Conservation (phyloP, 257 asterid genomes). For the Nicotiana knightiana region DNA sequence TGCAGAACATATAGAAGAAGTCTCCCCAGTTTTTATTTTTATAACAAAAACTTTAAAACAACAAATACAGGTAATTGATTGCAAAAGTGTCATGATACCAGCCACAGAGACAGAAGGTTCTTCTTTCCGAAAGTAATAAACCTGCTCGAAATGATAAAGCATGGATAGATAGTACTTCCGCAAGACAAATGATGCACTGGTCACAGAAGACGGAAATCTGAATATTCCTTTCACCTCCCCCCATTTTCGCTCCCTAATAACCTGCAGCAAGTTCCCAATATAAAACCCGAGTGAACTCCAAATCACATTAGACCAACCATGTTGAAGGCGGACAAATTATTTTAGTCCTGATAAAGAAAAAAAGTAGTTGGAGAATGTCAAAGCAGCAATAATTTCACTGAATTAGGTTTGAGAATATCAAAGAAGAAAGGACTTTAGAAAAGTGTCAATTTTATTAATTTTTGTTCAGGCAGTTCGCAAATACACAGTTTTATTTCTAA, state of each 20-base stretch:
- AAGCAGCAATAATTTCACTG: background rate
- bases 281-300: constrained; percentile 4
- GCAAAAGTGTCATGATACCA: constrained; percentile 27
- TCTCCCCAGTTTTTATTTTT: constrained; percentile 6
- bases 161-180: constrained; percentile 70
- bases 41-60: background rate
- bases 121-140: constrained; percentile 74
- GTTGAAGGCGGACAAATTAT: background rate
- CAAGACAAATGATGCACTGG: constrained; percentile 77
- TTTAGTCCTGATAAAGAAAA: background rate
- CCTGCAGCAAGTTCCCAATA: constrained; percentile 38
- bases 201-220: constrained; percentile 72
- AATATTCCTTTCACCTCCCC: constrained; percentile 71
- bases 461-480: background rate
- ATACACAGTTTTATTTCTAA: background rate
- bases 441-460: background rate
- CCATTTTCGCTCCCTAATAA: constrained; percentile 85
- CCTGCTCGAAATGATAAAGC: constrained; percentile 97
- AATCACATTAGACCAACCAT: background rate
- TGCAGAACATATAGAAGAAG: constrained; percentile 17
- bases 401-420: background rate
- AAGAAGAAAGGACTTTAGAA: background rate
- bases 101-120: constrained; percentile 36
- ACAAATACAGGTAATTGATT: background rate
- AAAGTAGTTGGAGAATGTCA: background rate